These are phyloP conservation scores for Aspergillus sp. DNA, from an alignment of 2,329 filamentous ascomycete genomes.

Conservation along the genomic window DNA sequence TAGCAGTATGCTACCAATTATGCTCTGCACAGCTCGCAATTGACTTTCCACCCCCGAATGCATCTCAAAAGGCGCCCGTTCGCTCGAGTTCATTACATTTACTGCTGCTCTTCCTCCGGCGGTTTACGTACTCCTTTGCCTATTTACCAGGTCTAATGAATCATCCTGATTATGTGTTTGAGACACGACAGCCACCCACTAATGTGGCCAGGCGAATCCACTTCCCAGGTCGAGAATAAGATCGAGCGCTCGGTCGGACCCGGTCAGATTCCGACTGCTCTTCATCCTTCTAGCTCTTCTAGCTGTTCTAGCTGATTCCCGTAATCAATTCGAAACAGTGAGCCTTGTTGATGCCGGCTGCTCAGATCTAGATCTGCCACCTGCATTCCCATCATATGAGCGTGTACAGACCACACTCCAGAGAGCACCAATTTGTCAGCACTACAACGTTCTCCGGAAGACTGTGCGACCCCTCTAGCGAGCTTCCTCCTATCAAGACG, in stretches of 20 bases:
- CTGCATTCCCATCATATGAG: slow-evolving; percentile 1
- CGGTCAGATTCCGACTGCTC: slow-evolving; percentile 2
- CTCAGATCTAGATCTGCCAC: background rate
- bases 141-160: slow-evolving; percentile 10
- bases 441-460: too few relatives aligned
- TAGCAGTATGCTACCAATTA: background rate
- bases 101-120: too few relatives aligned
- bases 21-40: too few relatives aligned
- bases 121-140: background rate
- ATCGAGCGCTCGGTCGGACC: slow-evolving; percentile 16
- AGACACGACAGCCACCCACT: slow-evolving; percentile 22
- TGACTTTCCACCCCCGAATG: background rate
- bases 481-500: background rate
- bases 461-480: background rate
- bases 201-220: slow-evolving; percentile 17
- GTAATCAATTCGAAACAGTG: background rate
- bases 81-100: too few relatives aligned
- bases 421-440: too few relatives aligned
- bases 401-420: background rate
- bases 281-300: background rate
- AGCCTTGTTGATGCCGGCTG: background rate
- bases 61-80: background rate
- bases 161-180: slow-evolving; percentile 18
- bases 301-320: too few relatives aligned
- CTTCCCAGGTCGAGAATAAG: slow-evolving; percentile 17